Percentiles rank a stretch among this genome's conserved stretches.
phyloP scores from a whole-genome alignment of 2,329 filamentous ascomycete species.

The Nigrograna mackinnonii region DNA sequence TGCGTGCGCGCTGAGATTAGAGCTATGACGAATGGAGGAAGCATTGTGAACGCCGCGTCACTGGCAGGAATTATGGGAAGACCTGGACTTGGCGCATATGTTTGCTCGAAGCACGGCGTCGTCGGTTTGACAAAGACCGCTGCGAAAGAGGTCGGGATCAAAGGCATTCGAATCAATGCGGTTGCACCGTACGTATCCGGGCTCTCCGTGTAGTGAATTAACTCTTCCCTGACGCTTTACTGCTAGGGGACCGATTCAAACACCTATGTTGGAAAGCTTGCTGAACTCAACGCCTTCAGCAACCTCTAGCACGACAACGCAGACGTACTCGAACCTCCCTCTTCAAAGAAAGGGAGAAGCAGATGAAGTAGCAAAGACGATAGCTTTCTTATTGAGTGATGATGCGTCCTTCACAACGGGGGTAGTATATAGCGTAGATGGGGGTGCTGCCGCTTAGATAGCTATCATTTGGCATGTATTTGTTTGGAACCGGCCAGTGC shows the following conservation, averaged over 20 bases:
- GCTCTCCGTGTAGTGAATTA: too few relatives aligned
- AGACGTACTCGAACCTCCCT: conserved; percentile 14
- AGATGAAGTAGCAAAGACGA: conserved; percentile 17
- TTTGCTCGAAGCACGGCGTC: conserved; percentile 29
- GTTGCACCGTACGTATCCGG: conserved; percentile 47
- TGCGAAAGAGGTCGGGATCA: conserved; percentile 39
- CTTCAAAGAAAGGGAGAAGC: conserved; percentile 11
- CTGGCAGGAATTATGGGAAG: conserved; percentile 50
- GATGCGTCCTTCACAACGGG: conserved; percentile 20
- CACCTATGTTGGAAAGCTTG: conserved; percentile 18
- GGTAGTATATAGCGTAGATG: conserved; percentile 19
- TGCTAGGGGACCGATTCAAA: conserved; percentile 20
- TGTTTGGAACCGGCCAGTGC: too few relatives aligned
- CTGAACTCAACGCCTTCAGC: conserved; percentile 6
- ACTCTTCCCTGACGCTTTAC: too few relatives aligned
- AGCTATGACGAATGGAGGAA: conserved; percentile 40
- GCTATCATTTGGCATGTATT: too few relatives aligned
- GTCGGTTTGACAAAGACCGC: conserved; percentile 39
- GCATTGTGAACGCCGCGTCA: conserved; percentile 49
- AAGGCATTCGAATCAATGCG: conserved; percentile 44
- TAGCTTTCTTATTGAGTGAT: conserved; percentile 17
- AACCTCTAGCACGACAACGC: conserved; percentile 13
- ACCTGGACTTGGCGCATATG: conserved; percentile 23
- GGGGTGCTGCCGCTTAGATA: too few relatives aligned
- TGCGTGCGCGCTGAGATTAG: conserved; percentile 34